These are phyloP conservation scores for Phytophthora palmivora DNA, from an alignment of 352 stramenopile genomes.

Conservation along the genomic window DNA sequence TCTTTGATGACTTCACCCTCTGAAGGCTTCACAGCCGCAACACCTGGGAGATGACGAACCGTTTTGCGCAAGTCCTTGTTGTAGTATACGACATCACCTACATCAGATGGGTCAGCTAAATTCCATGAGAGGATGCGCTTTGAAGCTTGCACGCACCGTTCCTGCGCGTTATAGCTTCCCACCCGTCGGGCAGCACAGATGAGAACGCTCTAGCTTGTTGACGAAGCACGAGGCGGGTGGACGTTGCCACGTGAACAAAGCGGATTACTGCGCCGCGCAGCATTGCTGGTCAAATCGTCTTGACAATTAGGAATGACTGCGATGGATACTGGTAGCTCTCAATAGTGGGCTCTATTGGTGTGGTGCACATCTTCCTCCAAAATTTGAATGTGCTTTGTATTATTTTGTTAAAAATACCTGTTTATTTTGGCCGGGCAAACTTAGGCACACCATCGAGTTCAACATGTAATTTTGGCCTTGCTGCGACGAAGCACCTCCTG, in stretches of 20 bases:
- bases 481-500: constrained; percentile 5
- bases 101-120: constrained; percentile 2
- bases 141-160: constrained; percentile 45
- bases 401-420: no score
- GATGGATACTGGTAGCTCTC: no score
- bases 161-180: constrained; percentile 64
- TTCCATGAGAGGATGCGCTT: no score
- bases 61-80: constrained; percentile 68
- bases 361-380: constrained; percentile 14
- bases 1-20: no score
- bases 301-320: constrained; percentile 34
- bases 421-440: no score
- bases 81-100: constrained; percentile 74
- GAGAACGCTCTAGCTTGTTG: constrained; percentile 33
- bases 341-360: constrained; percentile 4
- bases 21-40: no score
- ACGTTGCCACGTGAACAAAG: constrained; percentile 1
- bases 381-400: no score
- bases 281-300: constrained; percentile 9
- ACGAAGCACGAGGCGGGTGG: background rate
- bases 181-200: constrained; percentile 52
- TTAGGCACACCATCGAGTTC: no score
- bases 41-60: constrained; percentile 55
- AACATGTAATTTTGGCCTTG: background rate
- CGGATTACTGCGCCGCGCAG: constrained; percentile 23